These are phyloP conservation scores for Tuber brumale DNA, from an alignment of 495 filamentous ascomycete genomes.

Conservation along the genomic window DNA sequence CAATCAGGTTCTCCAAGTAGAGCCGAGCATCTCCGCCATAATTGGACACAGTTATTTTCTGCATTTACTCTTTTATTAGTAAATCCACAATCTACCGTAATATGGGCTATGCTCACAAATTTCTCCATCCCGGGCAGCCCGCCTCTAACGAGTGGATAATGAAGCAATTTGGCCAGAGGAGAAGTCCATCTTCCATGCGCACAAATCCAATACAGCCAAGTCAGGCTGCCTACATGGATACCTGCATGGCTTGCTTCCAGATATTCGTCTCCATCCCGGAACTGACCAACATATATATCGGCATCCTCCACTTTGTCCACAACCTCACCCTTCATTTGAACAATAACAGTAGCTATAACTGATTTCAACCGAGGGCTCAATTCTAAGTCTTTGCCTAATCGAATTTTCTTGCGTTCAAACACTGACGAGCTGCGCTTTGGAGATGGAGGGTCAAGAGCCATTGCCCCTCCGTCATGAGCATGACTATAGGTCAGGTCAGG, in stretches of 20 bases:
- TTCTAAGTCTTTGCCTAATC: constrained; percentile 64
- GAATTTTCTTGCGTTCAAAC: constrained; percentile 59
- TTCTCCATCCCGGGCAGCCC: constrained; percentile 73
- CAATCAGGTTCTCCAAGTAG: constrained; percentile 88
- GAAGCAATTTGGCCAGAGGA: constrained; percentile 69
- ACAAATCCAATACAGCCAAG: constrained; percentile 90
- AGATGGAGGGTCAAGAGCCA: constrained; percentile 31
- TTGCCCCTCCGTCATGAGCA: constrained; percentile 35
- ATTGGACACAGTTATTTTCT: constrained; percentile 77
- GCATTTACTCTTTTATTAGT: constrained; percentile 12
- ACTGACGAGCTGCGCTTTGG: constrained; percentile 49
- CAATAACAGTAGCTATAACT: constrained; percentile 64
- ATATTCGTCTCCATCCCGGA: constrained; percentile 74
- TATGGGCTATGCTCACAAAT: constrained; percentile 43
- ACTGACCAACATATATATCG: constrained; percentile 78
- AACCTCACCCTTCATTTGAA: constrained; percentile 60
- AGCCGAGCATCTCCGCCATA: constrained; percentile 90
- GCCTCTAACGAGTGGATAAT: constrained; percentile 73
- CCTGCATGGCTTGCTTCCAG: constrained; percentile 62
- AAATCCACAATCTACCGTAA: neutral
- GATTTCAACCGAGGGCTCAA: constrained; percentile 58
- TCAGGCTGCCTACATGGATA: constrained; percentile 82
- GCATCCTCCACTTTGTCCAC: constrained; percentile 62
- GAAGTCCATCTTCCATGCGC: constrained; percentile 80
- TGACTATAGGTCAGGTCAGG: constrained; percentile 39